Conservation (phyloP, 805 yeast genomes). For the Wickerhamiella alocasiicola region DNA sequence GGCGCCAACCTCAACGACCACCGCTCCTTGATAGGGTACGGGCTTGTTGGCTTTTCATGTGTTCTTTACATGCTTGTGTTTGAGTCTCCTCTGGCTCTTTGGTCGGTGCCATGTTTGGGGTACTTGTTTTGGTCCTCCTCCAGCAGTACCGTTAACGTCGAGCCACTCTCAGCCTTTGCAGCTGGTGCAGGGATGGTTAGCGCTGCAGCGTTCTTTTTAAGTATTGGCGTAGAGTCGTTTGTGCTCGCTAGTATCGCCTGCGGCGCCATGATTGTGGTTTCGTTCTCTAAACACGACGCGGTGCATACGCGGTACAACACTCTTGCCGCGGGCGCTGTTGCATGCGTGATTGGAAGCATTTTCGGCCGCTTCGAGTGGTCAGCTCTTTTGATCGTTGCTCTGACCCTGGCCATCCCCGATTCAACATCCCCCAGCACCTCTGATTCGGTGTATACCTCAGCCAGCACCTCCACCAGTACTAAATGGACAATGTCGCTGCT, state of each 20-base stretch:
- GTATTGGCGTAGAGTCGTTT: slow-evolving; percentile 11
- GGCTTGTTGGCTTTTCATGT: slow-evolving; percentile 13
- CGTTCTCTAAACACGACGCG: slow-evolving; percentile 23
- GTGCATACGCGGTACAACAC: slow-evolving; percentile 22
- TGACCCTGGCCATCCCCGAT: slow-evolving; percentile 16
- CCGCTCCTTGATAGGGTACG: slow-evolving; percentile 10
- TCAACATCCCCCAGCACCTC: slow-evolving; percentile 4
- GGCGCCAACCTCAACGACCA: slow-evolving; percentile 3
- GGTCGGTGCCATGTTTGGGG: slow-evolving; percentile 7
- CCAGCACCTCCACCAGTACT: neutral
- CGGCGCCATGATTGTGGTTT: slow-evolving; percentile 24
- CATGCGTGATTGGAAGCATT: slow-evolving; percentile 15
- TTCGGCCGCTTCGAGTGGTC: slow-evolving; percentile 17
- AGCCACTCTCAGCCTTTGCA: slow-evolving; percentile 7
- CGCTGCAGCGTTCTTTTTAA: slow-evolving; percentile 16
- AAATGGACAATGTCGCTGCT: slow-evolving; percentile 19
- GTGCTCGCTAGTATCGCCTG: slow-evolving; percentile 21
- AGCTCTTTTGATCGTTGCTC: slow-evolving; percentile 14
- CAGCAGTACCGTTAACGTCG: slow-evolving; percentile 1
- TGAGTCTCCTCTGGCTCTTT: neutral
- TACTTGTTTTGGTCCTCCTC: slow-evolving; percentile 12
- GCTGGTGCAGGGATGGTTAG: slow-evolving; percentile 5
- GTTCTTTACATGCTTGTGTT: slow-evolving; percentile 11
- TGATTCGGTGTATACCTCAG: neutral
- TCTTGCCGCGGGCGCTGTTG: slow-evolving; percentile 14